These are phyloP conservation scores for Metschnikowia proteae DNA, from an alignment of 805 yeast species.

Conservation along the genomic window DNA sequence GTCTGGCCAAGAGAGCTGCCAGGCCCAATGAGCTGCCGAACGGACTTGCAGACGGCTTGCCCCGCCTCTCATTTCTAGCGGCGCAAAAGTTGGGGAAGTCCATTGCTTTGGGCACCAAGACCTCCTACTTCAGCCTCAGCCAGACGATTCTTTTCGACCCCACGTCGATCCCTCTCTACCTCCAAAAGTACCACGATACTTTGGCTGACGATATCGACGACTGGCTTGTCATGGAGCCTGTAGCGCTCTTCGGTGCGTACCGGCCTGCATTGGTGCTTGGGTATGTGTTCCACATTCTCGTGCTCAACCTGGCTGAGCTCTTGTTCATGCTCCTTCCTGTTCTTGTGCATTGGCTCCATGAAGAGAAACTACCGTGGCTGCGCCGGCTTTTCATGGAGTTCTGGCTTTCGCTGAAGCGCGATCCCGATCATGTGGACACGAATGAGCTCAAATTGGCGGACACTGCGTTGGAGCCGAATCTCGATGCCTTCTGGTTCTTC, in stretches of 20 bases:
- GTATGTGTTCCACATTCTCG: slow-evolving; percentile 32
- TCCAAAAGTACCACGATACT: slow-evolving; percentile 21
- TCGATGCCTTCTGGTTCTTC: slow-evolving; percentile 25
- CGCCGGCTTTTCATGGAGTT: slow-evolving; percentile 11
- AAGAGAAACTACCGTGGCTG: slow-evolving; percentile 17
- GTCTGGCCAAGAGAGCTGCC: not conserved
- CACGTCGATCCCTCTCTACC: slow-evolving; percentile 23
- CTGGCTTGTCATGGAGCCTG: slow-evolving; percentile 36
- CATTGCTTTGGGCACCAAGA: slow-evolving; percentile 31
- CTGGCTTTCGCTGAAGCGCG: slow-evolving; percentile 14
- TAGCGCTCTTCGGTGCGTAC: slow-evolving; percentile 18
- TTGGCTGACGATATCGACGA: slow-evolving; percentile 33
- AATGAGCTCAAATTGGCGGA: slow-evolving; percentile 6
- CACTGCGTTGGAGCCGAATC: slow-evolving; percentile 9
- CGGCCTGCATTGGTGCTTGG: slow-evolving; percentile 29
- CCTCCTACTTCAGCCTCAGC: slow-evolving; percentile 32
- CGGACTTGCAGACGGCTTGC: not conserved
- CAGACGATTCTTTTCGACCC: slow-evolving; percentile 25
- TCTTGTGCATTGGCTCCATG: slow-evolving; percentile 36
- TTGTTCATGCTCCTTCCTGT: slow-evolving; percentile 33
- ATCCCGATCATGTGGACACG: slow-evolving; percentile 11
- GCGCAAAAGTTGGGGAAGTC: slow-evolving; percentile 30
- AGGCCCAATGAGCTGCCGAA: not conserved
- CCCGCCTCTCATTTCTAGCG: slow-evolving; percentile 23
- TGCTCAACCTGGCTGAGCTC: slow-evolving; percentile 31